These are phyloP conservation scores for Leptodontidium sp. DNA, from an alignment of 2,329 filamentous ascomycete genomes.

Conservation along the genomic window DNA sequence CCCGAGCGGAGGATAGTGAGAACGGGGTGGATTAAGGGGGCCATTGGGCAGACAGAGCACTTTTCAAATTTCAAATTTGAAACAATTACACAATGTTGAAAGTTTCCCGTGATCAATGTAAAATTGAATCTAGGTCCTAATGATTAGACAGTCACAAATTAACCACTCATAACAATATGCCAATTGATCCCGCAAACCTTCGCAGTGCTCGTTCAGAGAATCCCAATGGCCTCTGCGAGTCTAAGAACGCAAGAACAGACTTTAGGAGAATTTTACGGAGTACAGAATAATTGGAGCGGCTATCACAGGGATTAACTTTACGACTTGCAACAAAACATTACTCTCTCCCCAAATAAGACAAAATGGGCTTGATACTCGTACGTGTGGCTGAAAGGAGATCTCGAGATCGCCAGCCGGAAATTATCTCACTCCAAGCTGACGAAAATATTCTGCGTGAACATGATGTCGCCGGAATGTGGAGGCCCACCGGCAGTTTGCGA, in stretches of 20 bases:
- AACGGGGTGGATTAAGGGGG: too few relatives aligned
- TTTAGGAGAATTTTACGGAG: neutral
- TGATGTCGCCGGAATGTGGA: neutral
- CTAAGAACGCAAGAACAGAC: neutral
- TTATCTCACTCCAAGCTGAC: neutral
- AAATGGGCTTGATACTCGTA: neutral
- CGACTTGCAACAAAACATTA: slow-evolving; percentile 10
- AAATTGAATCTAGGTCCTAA: too few relatives aligned
- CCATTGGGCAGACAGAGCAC: too few relatives aligned
- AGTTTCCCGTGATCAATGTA: too few relatives aligned
- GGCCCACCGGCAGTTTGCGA: neutral
- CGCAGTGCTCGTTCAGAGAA: too few relatives aligned
- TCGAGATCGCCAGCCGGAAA: neutral
- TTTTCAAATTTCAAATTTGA: too few relatives aligned
- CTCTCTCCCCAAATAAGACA: neutral
- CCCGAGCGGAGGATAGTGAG: too few relatives aligned
- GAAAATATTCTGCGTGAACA: neutral
- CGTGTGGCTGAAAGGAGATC: neutral
- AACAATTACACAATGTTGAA: too few relatives aligned
- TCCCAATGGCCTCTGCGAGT: too few relatives aligned
- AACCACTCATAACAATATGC: too few relatives aligned
- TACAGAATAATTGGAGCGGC: slow-evolving; percentile 1
- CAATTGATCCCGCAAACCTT: too few relatives aligned
- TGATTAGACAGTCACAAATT: neutral
- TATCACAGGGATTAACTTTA: neutral